Evolutionary conservation across 768 basidiomycete genomes (phyloP), one percentile per base, ranked within the genome.

Genomic region (Tricholoma bakamatsutake): DNA sequence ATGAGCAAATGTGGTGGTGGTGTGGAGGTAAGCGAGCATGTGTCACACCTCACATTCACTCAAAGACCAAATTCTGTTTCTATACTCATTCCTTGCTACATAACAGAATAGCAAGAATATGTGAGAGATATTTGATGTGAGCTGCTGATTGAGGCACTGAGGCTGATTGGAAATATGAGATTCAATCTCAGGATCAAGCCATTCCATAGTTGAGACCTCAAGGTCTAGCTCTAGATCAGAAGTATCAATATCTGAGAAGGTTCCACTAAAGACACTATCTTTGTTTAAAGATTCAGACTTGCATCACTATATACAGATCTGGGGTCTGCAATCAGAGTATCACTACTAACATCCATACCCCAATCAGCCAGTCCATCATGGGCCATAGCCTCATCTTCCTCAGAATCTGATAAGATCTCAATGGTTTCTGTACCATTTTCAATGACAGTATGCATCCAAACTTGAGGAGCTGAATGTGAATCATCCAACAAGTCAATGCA

Each of bases 111-210:
- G 40, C 40, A 42, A 42, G 46, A 17, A 55, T 47, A 10, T 55
- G 28, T 11, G 52, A 33, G 11, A 60, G 39, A 49, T 58, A 62
- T 40, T 66, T 59, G 12, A 64, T 18, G 45, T 35, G 4, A 57
- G 46, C 10, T 57, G 50, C n/a, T n/a, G n/a, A n/a, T n/a, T n/a
- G n/a, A n/a, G n/a, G n/a, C n/a, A n/a, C 27, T 21, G 10, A 15
- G 24, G 49, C 15, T 43, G 27, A 28, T 31, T 6, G 4, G 50
- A 39, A n/a, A 56, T 24, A 1, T 17, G 35, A 17, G 48, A 56
- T 5, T 42, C 42, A 28, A 56, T 50, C 7, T 39, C n/a, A 10
- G 49, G 10, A 40, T 55, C 42, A 30, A 49, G 47, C 55, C 50
- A 56, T 15, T 35, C 11, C 8, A 49, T 56, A 21, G 43, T 12